Percentiles rank a stretch among this genome's conserved stretches.
phyloP scores from a whole-genome alignment of 495 filamentous ascomycete species.

The Niebla homalea region DNA sequence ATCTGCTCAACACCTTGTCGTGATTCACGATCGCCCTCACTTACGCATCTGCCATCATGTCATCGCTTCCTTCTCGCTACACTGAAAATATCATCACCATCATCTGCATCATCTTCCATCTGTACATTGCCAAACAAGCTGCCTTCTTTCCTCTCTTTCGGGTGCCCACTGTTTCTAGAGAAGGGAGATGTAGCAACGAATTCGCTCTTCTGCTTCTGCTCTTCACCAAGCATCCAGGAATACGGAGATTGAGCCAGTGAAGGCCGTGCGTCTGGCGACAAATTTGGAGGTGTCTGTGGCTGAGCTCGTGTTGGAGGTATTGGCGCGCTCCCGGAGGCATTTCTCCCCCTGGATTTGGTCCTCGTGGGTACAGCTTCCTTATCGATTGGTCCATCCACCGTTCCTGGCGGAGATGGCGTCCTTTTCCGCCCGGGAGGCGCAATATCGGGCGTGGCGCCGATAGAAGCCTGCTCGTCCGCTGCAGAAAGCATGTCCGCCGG shows the following conservation, averaged over 20 bases:
- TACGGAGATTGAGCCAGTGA: slow-evolving; percentile 75
- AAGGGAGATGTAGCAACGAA: slow-evolving; percentile 38
- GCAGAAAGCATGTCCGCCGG: slow-evolving; percentile 24
- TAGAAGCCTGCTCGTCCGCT: background rate
- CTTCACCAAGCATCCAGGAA: slow-evolving; percentile 83
- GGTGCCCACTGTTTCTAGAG: background rate
- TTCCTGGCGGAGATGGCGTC: background rate
- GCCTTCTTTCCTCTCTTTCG: slow-evolving; percentile 32
- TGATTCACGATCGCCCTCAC: too few species aligned
- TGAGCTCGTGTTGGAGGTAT: background rate
- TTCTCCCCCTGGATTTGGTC: background rate
- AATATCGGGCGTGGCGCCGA: background rate
- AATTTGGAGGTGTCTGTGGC: background rate
- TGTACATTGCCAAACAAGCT: slow-evolving; percentile 27
- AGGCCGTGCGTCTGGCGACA: slow-evolving; percentile 31
- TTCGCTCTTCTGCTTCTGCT: slow-evolving; percentile 29
- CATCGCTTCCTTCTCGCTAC: slow-evolving; percentile 17
- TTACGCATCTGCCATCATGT: background rate
- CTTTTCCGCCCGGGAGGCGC: slow-evolving; percentile 8
- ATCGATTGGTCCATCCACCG: slow-evolving; percentile 17
- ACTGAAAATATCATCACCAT: slow-evolving; percentile 31
- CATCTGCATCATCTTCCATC: slow-evolving; percentile 21
- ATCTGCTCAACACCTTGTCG: too few species aligned
- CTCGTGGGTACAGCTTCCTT: slow-evolving; percentile 11
- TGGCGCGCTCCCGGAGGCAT: background rate